Evolutionary conservation across 768 basidiomycete genomes (phyloP).

Genomic region (Sarcomyxa edulis): DNA sequence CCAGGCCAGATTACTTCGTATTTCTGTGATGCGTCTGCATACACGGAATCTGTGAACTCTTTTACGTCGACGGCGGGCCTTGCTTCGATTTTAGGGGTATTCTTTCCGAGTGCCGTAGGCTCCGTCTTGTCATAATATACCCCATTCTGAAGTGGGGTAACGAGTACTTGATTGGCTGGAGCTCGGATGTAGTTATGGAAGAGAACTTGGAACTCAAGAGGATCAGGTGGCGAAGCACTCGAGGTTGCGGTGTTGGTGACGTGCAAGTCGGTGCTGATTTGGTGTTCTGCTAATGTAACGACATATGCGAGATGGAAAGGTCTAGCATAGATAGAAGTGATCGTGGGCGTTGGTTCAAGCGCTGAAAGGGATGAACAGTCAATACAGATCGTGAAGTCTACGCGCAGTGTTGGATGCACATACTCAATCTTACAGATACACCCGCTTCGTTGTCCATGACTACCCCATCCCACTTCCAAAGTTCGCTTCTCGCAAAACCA

Average conservation of each 20-base stretch:
- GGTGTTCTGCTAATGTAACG: slow-evolving; percentile 69
- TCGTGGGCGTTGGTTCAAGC: slow-evolving; percentile 56
- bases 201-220: slow-evolving; percentile 85
- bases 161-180: slow-evolving; percentile 50
- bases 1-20: slow-evolving; percentile 60
- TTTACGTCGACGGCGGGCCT: slow-evolving; percentile 64
- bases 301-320: slow-evolving; percentile 75
- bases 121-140: slow-evolving; percentile 82
- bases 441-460: slow-evolving; percentile 64
- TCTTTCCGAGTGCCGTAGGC: slow-evolving; percentile 41
- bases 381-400: neutral
- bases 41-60: slow-evolving; percentile 69
- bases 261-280: slow-evolving; percentile 75
- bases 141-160: slow-evolving; percentile 60
- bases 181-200: slow-evolving; percentile 87
- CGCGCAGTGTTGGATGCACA: slow-evolving; percentile 20
- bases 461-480: slow-evolving; percentile 64
- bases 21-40: slow-evolving; percentile 52
- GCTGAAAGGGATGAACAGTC: slow-evolving; percentile 38
- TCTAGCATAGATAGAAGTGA: slow-evolving; percentile 52
- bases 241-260: slow-evolving; percentile 77
- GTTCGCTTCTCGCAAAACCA: slow-evolving; percentile 81
- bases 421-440: slow-evolving; percentile 78
- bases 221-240: slow-evolving; percentile 43
- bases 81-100: slow-evolving; percentile 48